Evolutionary conservation across 164 flowering plant species (phyloP).

Genomic region (Tetrastigma voinierianum): DNA sequence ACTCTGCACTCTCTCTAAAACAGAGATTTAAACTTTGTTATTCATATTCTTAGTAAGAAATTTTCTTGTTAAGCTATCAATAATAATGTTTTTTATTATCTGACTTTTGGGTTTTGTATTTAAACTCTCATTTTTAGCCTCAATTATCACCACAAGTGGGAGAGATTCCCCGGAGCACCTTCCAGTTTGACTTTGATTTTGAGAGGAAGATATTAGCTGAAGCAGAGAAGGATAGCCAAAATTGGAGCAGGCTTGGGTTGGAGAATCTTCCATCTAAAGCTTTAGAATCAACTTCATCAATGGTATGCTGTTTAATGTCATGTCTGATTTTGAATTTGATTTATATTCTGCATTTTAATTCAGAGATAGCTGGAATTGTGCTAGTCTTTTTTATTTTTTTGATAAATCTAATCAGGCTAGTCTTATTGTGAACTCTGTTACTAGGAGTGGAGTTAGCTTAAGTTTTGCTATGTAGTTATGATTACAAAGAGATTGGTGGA

Average conservation of each 20-base stretch:
- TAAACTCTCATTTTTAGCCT: constrained; percentile 49
- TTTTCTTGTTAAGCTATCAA: no score
- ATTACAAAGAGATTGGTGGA: neutral
- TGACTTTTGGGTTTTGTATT: neutral
- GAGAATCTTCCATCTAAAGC: constrained; percentile 59
- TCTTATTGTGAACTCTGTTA: neutral
- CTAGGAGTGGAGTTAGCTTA: neutral
- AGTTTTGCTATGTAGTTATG: neutral
- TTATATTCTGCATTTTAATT: no score
- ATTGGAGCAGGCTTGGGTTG: constrained; percentile 67
- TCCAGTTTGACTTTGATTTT: constrained; percentile 83
- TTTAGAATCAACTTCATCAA: constrained; percentile 40
- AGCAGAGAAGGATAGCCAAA: constrained; percentile 70
- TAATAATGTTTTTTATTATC: neutral
- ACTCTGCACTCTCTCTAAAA: no score
- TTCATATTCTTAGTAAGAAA: no score
- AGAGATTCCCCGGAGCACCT: constrained; percentile 79
- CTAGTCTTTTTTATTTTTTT: no score
- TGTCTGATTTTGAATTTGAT: no score
- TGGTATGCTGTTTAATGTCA: constrained; percentile 26
- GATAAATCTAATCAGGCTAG: no score
- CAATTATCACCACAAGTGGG: constrained; percentile 56
- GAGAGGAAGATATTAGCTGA: constrained; percentile 78
- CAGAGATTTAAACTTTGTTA: no score
- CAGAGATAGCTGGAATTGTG: no score